These are phyloP conservation scores for Colletotrichum cordylinicola DNA, from an alignment of 2,329 filamentous ascomycete genomes.

Conservation along the genomic window DNA sequence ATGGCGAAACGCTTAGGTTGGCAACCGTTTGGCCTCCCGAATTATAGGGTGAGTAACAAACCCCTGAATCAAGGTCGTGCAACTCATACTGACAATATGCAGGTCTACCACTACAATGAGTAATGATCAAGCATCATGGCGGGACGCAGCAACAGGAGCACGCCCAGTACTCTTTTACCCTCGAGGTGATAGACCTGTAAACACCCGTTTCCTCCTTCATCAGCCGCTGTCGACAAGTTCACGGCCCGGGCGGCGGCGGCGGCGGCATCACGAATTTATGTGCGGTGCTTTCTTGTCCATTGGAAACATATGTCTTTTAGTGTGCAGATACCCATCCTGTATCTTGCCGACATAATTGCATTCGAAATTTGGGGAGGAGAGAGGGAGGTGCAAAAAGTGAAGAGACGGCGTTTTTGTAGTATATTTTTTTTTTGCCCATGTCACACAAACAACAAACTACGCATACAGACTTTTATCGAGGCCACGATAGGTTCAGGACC, in stretches of 20 bases:
- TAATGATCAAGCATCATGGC: conserved; percentile 43
- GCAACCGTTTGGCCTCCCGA: conserved; percentile 86
- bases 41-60: conserved; percentile 80
- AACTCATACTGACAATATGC: conserved; percentile 13
- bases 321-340: conserved; percentile 10
- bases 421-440: not conserved
- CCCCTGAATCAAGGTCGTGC: not conserved
- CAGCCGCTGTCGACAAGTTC: not conserved
- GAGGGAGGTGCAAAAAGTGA: not conserved
- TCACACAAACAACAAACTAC: conserved; percentile 2
- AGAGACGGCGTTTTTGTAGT: conserved; percentile 13
- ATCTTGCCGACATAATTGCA: conserved; percentile 20
- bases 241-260: not conserved
- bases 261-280: conserved; percentile 16
- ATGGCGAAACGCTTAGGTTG: conserved; percentile 93
- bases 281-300: not conserved
- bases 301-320: conserved; percentile 4
- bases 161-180: not conserved
- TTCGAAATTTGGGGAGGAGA: not conserved
- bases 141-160: not conserved
- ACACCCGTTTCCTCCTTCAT: not conserved
- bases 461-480: not conserved
- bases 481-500: not conserved
- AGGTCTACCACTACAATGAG: conserved; percentile 93
- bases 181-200: not conserved